Evolutionary conservation across 306 rosid species (phyloP).

Genomic region (Hippophae tibetana): DNA sequence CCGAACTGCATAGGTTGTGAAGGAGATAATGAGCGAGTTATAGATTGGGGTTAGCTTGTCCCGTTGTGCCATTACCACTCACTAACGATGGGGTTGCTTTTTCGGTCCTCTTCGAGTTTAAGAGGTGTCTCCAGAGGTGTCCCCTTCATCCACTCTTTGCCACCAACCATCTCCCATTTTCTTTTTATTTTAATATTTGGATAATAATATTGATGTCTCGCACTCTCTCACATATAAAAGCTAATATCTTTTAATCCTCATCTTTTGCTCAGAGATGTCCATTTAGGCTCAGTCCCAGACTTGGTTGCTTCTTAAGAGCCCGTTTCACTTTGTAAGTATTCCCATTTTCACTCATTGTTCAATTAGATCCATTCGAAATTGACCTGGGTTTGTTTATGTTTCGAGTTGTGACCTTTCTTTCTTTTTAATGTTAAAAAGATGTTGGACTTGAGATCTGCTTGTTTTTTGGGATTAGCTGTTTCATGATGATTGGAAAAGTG

Average conservation of each 20-base stretch:
- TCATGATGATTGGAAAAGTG: background rate
- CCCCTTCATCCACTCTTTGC: slow-evolving; percentile 29
- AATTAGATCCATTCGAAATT: background rate
- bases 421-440: background rate
- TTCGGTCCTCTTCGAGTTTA: slow-evolving; percentile 14
- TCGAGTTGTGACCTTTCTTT: background rate
- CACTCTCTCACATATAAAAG: slow-evolving; percentile 18
- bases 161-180: slow-evolving; percentile 7
- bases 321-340: slow-evolving; percentile 22
- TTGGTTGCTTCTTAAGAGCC: slow-evolving; percentile 23
- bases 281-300: slow-evolving; percentile 25
- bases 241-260: slow-evolving; percentile 1
- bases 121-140: slow-evolving; percentile 17
- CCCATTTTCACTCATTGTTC: slow-evolving; percentile 7
- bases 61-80: slow-evolving; percentile 42
- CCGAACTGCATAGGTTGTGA: background rate
- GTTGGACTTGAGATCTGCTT: slow-evolving; percentile 15
- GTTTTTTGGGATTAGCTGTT: background rate
- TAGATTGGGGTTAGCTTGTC: slow-evolving; percentile 14
- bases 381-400: background rate
- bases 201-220: slow-evolving; percentile 9
- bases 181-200: slow-evolving; percentile 4
- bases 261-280: slow-evolving; percentile 13
- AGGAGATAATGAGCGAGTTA: background rate
- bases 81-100: slow-evolving; percentile 44